A percentile compares a stretch with the other conserved stretches of the same genome.
Evolutionary conservation across 495 filamentous ascomycete species (phyloP).

Genomic region (Penicillium ucsense): DNA sequence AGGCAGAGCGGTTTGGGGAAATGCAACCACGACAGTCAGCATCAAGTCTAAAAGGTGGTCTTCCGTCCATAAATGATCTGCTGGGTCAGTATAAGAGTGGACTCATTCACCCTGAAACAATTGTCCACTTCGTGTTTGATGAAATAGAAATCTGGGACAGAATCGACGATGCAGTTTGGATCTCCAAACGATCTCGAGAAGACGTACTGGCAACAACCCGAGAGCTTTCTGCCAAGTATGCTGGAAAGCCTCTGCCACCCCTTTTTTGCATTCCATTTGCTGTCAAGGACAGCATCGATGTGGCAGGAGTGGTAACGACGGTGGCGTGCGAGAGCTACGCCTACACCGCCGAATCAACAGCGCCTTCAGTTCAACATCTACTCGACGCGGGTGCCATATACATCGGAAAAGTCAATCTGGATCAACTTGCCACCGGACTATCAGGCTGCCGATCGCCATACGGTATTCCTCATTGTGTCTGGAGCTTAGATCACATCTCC

Average conservation of each 20-base stretch:
- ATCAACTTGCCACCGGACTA: constrained; percentile 58
- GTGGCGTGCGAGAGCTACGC: not conserved
- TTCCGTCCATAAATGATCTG: too few relatives aligned
- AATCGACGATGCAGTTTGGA: too few relatives aligned
- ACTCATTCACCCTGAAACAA: too few relatives aligned
- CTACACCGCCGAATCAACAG: not conserved
- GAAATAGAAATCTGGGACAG: too few relatives aligned
- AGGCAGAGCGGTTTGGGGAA: too few relatives aligned
- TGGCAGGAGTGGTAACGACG: not conserved
- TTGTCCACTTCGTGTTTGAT: too few relatives aligned
- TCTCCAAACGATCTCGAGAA: too few relatives aligned
- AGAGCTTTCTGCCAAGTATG: too few relatives aligned
- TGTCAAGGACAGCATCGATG: not conserved
- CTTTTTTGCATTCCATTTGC: not conserved
- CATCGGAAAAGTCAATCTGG: constrained; percentile 59
- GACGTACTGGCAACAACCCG: too few relatives aligned
- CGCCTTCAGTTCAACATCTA: constrained; percentile 14
- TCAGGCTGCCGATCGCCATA: constrained; percentile 54
- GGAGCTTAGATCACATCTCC: not conserved
- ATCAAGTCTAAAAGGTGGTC: too few relatives aligned
- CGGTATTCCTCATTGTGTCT: constrained; percentile 24
- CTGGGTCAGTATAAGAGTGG: too few relatives aligned
- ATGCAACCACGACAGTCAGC: too few relatives aligned
- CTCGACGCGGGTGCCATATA: constrained; percentile 41
- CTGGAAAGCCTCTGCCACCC: not conserved